These are phyloP conservation scores for Elsinoe arachidis DNA, from an alignment of 2,329 filamentous ascomycete species.

Conservation along the genomic window DNA sequence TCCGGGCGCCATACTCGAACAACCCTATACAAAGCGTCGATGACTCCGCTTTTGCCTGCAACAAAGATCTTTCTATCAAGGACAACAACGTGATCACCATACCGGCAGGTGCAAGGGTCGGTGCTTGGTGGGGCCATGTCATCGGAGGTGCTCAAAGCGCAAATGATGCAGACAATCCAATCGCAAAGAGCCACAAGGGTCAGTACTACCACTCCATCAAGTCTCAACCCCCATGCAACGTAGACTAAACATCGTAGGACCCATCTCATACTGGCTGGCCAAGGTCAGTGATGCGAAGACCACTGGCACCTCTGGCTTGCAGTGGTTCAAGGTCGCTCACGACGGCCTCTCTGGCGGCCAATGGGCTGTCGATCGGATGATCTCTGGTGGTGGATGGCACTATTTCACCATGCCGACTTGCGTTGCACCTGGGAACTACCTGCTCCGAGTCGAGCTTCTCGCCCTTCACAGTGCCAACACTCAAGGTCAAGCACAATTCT, in stretches of 20 bases:
- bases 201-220: background rate
- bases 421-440: constrained; percentile 47
- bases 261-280: constrained; percentile 10
- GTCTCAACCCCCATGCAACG: background rate
- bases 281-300: constrained; percentile 39
- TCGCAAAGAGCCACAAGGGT: constrained; percentile 8
- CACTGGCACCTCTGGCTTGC: constrained; percentile 33
- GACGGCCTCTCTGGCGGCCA: constrained; percentile 39
- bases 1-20: constrained; percentile 39
- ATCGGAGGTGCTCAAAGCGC: constrained; percentile 13
- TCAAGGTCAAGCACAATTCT: constrained; percentile 35
- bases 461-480: constrained; percentile 46
- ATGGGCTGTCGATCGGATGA: constrained; percentile 39
- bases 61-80: constrained; percentile 25
- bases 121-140: constrained; percentile 9
- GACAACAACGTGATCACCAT: background rate
- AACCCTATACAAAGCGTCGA: constrained; percentile 42
- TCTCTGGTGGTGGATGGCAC: constrained; percentile 30
- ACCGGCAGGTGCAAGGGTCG: background rate
- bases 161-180: background rate
- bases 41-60: constrained; percentile 21
- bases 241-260: background rate
- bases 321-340: constrained; percentile 48
- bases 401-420: constrained; percentile 38
- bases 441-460: constrained; percentile 47